Conservation (phyloP, 108 stramenopile species). For the Cyclotella atomus region DNA sequence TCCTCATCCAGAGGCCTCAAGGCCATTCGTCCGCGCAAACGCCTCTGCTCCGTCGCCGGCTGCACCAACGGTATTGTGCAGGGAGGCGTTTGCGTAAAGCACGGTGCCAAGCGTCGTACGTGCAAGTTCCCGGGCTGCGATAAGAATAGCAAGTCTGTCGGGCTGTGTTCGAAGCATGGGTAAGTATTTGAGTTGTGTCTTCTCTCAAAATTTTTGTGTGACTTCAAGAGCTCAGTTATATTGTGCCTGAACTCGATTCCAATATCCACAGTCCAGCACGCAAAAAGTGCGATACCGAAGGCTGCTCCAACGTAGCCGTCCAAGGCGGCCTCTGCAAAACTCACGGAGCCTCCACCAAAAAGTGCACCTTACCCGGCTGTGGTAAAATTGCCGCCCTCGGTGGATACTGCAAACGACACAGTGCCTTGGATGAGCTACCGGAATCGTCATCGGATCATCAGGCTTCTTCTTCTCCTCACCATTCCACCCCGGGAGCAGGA, state of each 20-base stretch:
- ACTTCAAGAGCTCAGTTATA: not conserved
- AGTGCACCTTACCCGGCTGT: not conserved
- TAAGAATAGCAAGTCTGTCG: conserved; percentile 3
- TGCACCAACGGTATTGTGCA: conserved; percentile 26
- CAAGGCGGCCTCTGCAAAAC: conserved; percentile 29
- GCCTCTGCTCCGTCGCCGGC: conserved; percentile 5
- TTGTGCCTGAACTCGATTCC: not conserved
- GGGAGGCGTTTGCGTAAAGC: conserved; percentile 31
- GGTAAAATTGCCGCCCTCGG: not conserved
- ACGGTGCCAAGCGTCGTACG: conserved; percentile 28
- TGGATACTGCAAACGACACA: conserved; percentile 8
- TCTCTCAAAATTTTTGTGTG: not conserved
- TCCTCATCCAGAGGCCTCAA: not conserved
- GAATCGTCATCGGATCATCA: not conserved
- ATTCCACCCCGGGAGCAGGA: not conserved
- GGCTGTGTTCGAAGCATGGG: conserved; percentile 11
- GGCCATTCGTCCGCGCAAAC: not conserved
- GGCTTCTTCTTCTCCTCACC: not conserved
- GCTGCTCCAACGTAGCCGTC: conserved; percentile 26
- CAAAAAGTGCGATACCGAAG: conserved; percentile 15
- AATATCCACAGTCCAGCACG: conserved; percentile 9
- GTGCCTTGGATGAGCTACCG: too few relatives aligned
- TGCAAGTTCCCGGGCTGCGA: conserved; percentile 26
- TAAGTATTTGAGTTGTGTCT: not conserved
- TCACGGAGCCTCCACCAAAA: conserved; percentile 20